These are phyloP conservation scores for Chrysoporthe cubensis DNA, from an alignment of 2,329 filamentous ascomycete genomes.

Conservation along the genomic window DNA sequence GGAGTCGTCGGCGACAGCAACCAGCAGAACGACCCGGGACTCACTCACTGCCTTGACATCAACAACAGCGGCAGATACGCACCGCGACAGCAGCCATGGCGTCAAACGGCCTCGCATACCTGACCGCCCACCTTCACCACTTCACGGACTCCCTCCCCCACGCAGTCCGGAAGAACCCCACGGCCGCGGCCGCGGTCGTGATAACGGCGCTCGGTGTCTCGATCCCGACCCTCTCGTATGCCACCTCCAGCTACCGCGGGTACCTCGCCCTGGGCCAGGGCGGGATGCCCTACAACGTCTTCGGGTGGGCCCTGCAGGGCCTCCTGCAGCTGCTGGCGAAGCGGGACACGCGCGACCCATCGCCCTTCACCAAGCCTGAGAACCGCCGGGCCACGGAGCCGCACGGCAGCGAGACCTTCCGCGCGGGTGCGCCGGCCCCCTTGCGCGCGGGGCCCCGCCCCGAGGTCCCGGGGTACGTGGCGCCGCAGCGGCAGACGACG, in stretches of 20 bases:
- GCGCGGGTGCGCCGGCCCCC: conserved; percentile 27
- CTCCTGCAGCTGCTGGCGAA: conserved; percentile 39
- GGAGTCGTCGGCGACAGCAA: neutral
- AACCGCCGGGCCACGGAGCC: conserved; percentile 35
- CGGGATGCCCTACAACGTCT: conserved; percentile 46
- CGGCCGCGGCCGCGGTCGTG: conserved; percentile 14
- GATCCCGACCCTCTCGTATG: conserved; percentile 31
- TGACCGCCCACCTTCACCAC: conserved; percentile 19
- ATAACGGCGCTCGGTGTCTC: conserved; percentile 19
- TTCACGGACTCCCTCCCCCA: conserved; percentile 6
- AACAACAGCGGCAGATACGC: neutral
- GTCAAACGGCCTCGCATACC: conserved; percentile 3
- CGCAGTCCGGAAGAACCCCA: conserved; percentile 10
- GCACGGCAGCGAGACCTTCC: conserved; percentile 33
- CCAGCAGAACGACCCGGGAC: neutral
- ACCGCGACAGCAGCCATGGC: conserved; percentile 2
- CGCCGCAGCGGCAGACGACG: conserved; percentile 45
- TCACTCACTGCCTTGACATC: neutral
- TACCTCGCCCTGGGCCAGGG: conserved; percentile 49
- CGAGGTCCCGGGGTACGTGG: conserved; percentile 39
- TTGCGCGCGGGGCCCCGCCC: conserved; percentile 36
- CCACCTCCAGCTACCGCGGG: conserved; percentile 41
- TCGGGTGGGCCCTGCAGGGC: conserved; percentile 46
- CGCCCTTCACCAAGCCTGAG: conserved; percentile 32
- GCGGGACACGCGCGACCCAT: conserved; percentile 38